Conservation (phyloP, 139 green algal genomes). For the Tetradesmus lagerheimii region DNA sequence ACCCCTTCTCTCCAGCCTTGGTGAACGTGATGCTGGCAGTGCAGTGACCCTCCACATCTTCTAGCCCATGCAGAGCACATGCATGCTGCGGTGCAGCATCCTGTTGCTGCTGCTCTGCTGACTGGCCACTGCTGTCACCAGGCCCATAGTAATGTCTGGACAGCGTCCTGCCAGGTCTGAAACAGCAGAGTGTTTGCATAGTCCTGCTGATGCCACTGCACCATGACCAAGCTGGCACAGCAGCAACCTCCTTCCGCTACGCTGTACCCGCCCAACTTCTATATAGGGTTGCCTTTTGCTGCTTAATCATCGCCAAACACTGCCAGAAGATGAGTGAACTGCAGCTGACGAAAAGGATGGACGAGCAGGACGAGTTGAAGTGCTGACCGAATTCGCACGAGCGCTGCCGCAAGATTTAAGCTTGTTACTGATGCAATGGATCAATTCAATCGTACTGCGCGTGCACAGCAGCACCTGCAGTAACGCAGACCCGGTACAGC, state of each 20-base stretch:
- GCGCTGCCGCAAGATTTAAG: not conserved
- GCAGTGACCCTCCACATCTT: not conserved
- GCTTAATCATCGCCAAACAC: not conserved
- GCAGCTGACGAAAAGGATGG: no score
- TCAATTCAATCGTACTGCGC: not conserved
- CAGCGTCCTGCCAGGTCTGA: not conserved
- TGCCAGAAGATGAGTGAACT: not conserved
- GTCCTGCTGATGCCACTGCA: not conserved
- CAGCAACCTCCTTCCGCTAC: not conserved
- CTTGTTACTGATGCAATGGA: no score
- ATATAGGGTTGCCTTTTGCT: no score
- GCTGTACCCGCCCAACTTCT: not conserved
- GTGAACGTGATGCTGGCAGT: not conserved
- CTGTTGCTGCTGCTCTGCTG: not conserved
- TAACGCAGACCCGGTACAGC: not conserved
- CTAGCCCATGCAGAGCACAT: not conserved
- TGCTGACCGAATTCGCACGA: not conserved
- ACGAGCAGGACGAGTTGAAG: not conserved
- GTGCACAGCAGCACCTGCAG: not conserved
- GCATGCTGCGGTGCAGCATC: not conserved
- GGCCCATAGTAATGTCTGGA: not conserved
- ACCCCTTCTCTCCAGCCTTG: not conserved
- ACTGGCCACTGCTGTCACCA: not conserved
- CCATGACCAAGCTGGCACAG: slow-evolving; percentile 2
- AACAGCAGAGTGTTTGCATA: not conserved